These are phyloP conservation scores for Diaporthe velutina DNA, from an alignment of 2,329 filamentous ascomycete species.

Conservation along the genomic window DNA sequence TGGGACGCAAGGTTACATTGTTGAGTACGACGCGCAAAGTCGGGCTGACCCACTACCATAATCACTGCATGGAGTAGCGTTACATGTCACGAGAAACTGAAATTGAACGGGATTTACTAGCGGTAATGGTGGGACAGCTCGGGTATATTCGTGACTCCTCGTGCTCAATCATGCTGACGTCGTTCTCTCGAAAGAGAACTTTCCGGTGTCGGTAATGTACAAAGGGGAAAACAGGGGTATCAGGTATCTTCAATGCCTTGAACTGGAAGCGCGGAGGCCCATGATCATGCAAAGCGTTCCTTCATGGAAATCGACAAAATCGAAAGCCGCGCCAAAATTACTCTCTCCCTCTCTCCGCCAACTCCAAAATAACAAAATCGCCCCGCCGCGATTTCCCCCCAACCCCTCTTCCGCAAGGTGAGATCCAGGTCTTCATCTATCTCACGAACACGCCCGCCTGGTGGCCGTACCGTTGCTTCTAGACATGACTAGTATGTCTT, in stretches of 20 bases:
- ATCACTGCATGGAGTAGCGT: too few species aligned
- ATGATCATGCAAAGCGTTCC: conserved; percentile 21
- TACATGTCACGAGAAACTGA: background rate
- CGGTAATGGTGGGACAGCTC: background rate
- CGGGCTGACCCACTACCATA: background rate
- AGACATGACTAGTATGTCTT: conserved; percentile 34
- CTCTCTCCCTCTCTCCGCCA: background rate
- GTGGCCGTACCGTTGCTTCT: conserved; percentile 27
- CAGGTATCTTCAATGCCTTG: conserved; percentile 27
- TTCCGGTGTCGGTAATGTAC: conserved; percentile 11
- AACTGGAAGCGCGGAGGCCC: conserved; percentile 16
- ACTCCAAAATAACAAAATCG: background rate
- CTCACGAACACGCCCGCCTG: conserved; percentile 32
- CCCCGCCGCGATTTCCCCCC: background rate
- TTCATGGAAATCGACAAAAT: background rate
- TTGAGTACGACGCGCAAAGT: background rate
- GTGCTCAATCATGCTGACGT: background rate
- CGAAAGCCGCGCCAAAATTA: background rate
- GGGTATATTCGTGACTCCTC: conserved; percentile 7
- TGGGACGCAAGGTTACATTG: background rate
- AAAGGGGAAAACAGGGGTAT: conserved; percentile 27
- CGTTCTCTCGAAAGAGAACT: background rate
- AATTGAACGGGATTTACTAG: background rate
- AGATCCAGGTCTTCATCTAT: conserved; percentile 23
- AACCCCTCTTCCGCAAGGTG: background rate